Base-by-base conservation (phyloP, 495 filamentous ascomycete species). In the Xylaria castorea region DNA sequence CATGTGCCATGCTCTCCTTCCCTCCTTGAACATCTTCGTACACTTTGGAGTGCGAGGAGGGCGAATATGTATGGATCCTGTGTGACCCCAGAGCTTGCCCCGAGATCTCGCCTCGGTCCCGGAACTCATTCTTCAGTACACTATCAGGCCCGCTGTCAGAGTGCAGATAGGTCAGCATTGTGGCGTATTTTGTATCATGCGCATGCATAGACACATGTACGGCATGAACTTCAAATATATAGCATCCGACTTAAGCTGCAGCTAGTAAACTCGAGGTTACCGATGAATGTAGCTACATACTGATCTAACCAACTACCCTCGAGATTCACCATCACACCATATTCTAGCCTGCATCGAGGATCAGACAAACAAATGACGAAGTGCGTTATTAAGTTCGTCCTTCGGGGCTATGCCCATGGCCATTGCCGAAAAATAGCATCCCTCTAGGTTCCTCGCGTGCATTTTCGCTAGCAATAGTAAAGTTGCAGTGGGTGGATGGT, bases 101-200 rank as follows among this genome's bases (percentile, higher is more conserved):
- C 66, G 66, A 66, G 46, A 57, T 68, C 66, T 68, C 32, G 66
- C 50, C 50, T 68, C 66, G 66, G 66, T 68, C 66, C 50, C 66
- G 50, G 50, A 9, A 32, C 50, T 36, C 34, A 22, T 42, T 57
- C 34, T 44, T 42, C 34, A 18, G 34, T 30, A 40, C n/a, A 27
- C 61, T 25, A 64, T 14, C 50, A 44, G n/a, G n/a, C 34, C n/a
- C 66, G 50, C 50, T 68, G 36, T 27, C 44, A 44, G 34, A 44
- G 22, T 55, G 36, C 66, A 27, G 66, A 38, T 42, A 44, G n/a
- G 50, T 68, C 50, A 27, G 50, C 48, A 68, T 30, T 68, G 50
- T 68, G 66, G 66, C 50, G 32, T 57, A 14, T 36, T 20, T 20
- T 44, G 36, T 57, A 68, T 68, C 66, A 40, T 42, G 50, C 50